phyloP scores from a whole-genome alignment of 1,284 basidiomycete genomes.

The Nidula niveotomentosa region DNA sequence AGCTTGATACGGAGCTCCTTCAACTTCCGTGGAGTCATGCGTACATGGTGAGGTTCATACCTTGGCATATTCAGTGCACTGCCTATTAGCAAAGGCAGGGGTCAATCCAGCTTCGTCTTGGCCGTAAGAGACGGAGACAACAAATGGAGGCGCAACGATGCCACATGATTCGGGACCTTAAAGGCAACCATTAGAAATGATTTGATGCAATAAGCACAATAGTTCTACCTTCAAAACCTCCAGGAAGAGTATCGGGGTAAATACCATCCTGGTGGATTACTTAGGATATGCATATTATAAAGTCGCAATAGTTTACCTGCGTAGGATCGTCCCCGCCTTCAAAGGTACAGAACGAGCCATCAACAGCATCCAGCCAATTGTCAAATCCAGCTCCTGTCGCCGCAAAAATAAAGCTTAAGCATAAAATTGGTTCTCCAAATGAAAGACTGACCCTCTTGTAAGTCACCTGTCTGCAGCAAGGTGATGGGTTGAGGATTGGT shows the following conservation, averaged over 20 bases:
- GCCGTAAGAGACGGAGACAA: slow-evolving; percentile 57
- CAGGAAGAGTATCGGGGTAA: slow-evolving; percentile 49
- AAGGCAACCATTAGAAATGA: neutral
- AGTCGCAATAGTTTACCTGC: slow-evolving; percentile 18
- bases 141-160: slow-evolving; percentile 43
- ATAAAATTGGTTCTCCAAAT: slow-evolving; percentile 1
- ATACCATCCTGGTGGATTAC: slow-evolving; percentile 36
- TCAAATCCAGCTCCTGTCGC: slow-evolving; percentile 38
- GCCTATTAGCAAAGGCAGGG: slow-evolving; percentile 42
- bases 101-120: slow-evolving; percentile 49
- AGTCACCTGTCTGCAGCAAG: slow-evolving; percentile 49
- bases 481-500: slow-evolving; percentile 37
- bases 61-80: slow-evolving; percentile 56
- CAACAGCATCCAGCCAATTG: slow-evolving; percentile 45
- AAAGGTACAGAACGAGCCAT: slow-evolving; percentile 56
- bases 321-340: slow-evolving; percentile 59
- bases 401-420: too few relatives aligned
- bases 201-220: too few relatives aligned
- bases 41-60: slow-evolving; percentile 8
- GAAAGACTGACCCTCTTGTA: slow-evolving; percentile 32
- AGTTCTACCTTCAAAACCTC: slow-evolving; percentile 36
- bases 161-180: slow-evolving; percentile 48
- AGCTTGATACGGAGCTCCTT: slow-evolving; percentile 21
- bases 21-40: slow-evolving; percentile 5
- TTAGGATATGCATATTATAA: neutral